A percentile compares a stretch with the other conserved stretches of the same genome.
Evolutionary conservation across 2,329 filamentous ascomycete species (phyloP).

Genomic region (Zymoseptoria ardabiliae): DNA sequence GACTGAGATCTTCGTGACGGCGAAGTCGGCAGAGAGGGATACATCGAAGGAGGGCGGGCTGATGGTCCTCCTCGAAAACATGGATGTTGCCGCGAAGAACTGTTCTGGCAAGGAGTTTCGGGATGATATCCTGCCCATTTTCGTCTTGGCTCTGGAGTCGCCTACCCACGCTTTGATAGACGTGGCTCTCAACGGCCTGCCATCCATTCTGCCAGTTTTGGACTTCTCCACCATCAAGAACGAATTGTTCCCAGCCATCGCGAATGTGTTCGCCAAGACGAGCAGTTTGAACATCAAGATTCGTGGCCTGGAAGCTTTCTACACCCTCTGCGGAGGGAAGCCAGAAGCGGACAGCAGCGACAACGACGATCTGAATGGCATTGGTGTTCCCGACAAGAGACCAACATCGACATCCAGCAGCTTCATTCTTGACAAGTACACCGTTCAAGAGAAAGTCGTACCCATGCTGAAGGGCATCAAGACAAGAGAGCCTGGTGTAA

Average conservation of each 20-base stretch:
- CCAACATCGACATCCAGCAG: slow-evolving; percentile 39
- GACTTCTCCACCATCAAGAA: slow-evolving; percentile 98
- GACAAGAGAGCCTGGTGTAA: slow-evolving; percentile 94
- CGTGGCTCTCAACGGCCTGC: slow-evolving; percentile 69
- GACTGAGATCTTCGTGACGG: slow-evolving; percentile 70
- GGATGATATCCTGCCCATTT: slow-evolving; percentile 84
- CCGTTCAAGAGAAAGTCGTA: slow-evolving; percentile 94
- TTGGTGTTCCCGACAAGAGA: slow-evolving; percentile 42
- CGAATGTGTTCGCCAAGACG: slow-evolving; percentile 83
- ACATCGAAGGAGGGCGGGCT: slow-evolving; percentile 78
- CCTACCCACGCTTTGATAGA: slow-evolving; percentile 85
- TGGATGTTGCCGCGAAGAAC: slow-evolving; percentile 67
- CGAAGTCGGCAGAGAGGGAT: slow-evolving; percentile 62
- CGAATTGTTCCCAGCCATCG: slow-evolving; percentile 88
- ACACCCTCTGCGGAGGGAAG: slow-evolving; percentile 76
- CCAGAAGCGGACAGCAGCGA: slow-evolving; percentile 30
- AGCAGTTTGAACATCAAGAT: slow-evolving; percentile 93
- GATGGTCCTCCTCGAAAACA: slow-evolving; percentile 83
- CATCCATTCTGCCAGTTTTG: slow-evolving; percentile 73
- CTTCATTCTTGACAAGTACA: slow-evolving; percentile 87
- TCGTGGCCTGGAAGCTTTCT: slow-evolving; percentile 80
- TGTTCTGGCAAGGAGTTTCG: slow-evolving; percentile 90
- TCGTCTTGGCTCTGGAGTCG: slow-evolving; percentile 77
- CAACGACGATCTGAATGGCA: slow-evolving; percentile 69
- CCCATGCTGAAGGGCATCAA: slow-evolving; percentile 88